These are phyloP conservation scores for Didymella pomorum DNA, from an alignment of 2,329 filamentous ascomycete species.

Conservation along the genomic window DNA sequence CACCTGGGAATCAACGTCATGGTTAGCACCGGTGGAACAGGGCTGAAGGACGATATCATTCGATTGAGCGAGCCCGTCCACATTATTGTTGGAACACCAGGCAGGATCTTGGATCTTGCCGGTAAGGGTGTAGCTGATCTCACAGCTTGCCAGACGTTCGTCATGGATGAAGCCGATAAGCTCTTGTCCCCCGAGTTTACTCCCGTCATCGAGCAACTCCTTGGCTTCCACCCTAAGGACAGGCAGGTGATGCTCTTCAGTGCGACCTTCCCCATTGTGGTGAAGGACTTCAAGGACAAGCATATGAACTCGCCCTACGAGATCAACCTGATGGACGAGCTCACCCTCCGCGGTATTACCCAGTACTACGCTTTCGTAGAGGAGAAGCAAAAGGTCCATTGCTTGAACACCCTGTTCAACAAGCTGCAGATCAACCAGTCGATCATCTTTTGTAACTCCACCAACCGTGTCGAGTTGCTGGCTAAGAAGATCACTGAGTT, in stretches of 20 bases:
- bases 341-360: slow-evolving; percentile 96
- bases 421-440: slow-evolving; percentile 99
- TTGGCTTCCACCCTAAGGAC: slow-evolving; percentile 95
- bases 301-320: slow-evolving; percentile 97
- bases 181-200: slow-evolving; percentile 96
- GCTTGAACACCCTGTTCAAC: slow-evolving; percentile 97
- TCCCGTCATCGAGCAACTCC: slow-evolving; percentile 92
- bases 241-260: slow-evolving; percentile 99
- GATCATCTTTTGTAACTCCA: slow-evolving; percentile 99
- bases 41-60: slow-evolving; percentile 94
- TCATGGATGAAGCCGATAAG: slow-evolving; percentile 99
- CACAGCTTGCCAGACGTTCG: slow-evolving; percentile 94
- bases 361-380: slow-evolving; percentile 99
- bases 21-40: slow-evolving; percentile 97
- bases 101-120: slow-evolving; percentile 93
- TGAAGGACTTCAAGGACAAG: slow-evolving; percentile 97
- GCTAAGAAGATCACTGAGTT: slow-evolving; percentile 99
- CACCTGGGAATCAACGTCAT: slow-evolving; percentile 98
- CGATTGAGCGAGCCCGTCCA: slow-evolving; percentile 93
- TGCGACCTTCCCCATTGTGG: slow-evolving; percentile 94
- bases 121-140: slow-evolving; percentile 97
- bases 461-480: slow-evolving; percentile 94
- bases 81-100: slow-evolving; percentile 96
- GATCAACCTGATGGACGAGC: slow-evolving; percentile 99
- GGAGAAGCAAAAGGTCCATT: slow-evolving; percentile 99